phyloP scores from a whole-genome alignment of 495 filamentous ascomycete genomes.

The Daldinia vernicosa region DNA sequence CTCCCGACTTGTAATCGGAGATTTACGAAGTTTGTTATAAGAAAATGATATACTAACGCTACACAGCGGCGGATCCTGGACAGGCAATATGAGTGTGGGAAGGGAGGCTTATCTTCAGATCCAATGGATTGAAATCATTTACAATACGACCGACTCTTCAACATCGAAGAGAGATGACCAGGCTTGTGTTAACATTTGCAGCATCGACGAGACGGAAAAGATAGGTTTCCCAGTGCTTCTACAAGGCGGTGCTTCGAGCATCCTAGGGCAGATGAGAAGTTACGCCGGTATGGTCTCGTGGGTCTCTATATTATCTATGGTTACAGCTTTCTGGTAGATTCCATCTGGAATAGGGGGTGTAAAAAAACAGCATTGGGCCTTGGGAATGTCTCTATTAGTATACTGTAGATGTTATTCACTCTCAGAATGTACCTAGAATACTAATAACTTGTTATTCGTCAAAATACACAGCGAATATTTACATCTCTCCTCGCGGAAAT shows the following conservation, averaged over 20 bases:
- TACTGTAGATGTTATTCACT: neutral
- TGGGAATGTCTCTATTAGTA: neutral
- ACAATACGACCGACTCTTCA: constrained; percentile 60
- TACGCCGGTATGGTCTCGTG: constrained; percentile 28
- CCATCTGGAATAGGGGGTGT: neutral
- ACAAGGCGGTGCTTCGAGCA: constrained; percentile 47
- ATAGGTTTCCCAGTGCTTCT: constrained; percentile 57
- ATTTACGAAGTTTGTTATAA: neutral
- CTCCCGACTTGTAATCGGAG: neutral
- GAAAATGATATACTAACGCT: constrained; percentile 15
- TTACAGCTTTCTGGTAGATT: constrained; percentile 31
- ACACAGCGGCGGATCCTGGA: constrained; percentile 68
- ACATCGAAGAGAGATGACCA: constrained; percentile 36
- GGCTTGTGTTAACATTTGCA: constrained; percentile 56
- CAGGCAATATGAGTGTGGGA: constrained; percentile 71
- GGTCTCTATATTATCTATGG: constrained; percentile 38
- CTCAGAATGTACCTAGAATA: neutral
- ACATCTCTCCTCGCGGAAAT: neutral
- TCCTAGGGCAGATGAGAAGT: constrained; percentile 21
- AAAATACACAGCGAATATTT: neutral
- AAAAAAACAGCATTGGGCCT: neutral
- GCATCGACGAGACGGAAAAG: constrained; percentile 57
- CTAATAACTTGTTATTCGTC: neutral
- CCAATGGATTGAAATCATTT: constrained; percentile 78
- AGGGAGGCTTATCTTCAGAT: constrained; percentile 71